Conservation (phyloP, 2,329 filamentous ascomycete genomes). For the Xylaria sp. region DNA sequence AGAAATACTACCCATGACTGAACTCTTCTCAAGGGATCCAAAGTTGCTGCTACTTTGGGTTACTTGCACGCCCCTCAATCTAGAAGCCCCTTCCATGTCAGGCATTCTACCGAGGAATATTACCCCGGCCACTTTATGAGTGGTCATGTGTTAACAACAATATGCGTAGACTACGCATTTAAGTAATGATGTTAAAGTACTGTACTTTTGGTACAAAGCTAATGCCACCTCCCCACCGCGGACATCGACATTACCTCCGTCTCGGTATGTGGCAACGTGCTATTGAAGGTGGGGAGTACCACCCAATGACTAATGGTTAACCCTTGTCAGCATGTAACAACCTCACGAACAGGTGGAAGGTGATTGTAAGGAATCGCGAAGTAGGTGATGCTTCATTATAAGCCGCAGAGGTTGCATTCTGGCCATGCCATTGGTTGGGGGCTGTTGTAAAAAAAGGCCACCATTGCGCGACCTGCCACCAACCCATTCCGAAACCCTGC, state of each 20-base stretch:
- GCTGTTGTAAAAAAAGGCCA: slow-evolving; percentile 31
- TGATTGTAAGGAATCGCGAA: slow-evolving; percentile 26
- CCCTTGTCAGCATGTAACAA: slow-evolving; percentile 28
- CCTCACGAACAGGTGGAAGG: slow-evolving; percentile 25
- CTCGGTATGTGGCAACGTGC: slow-evolving; percentile 15
- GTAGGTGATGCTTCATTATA: slow-evolving; percentile 40
- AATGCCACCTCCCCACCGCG: slow-evolving; percentile 30
- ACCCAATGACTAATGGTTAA: slow-evolving; percentile 19
- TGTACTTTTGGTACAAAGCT: slow-evolving; percentile 33
- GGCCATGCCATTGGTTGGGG: slow-evolving; percentile 40
- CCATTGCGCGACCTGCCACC: slow-evolving; percentile 37
- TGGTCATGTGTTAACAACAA: slow-evolving; percentile 41
- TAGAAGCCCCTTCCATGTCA: background rate
- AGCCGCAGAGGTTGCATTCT: slow-evolving; percentile 37
- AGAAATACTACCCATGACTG: slow-evolving; percentile 19
- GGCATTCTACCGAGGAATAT: slow-evolving; percentile 19
- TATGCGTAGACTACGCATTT: slow-evolving; percentile 37
- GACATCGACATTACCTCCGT: slow-evolving; percentile 14
- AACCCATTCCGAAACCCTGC: slow-evolving; percentile 30
- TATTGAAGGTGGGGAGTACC: slow-evolving; percentile 22
- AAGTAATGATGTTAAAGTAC: slow-evolving; percentile 33
- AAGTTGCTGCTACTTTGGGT: background rate
- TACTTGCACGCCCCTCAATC: background rate
- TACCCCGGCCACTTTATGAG: slow-evolving; percentile 34
- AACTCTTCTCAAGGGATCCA: background rate